phyloP scores from a whole-genome alignment of 202 grass and related monocot species.

The Zoysia matrella region DNA sequence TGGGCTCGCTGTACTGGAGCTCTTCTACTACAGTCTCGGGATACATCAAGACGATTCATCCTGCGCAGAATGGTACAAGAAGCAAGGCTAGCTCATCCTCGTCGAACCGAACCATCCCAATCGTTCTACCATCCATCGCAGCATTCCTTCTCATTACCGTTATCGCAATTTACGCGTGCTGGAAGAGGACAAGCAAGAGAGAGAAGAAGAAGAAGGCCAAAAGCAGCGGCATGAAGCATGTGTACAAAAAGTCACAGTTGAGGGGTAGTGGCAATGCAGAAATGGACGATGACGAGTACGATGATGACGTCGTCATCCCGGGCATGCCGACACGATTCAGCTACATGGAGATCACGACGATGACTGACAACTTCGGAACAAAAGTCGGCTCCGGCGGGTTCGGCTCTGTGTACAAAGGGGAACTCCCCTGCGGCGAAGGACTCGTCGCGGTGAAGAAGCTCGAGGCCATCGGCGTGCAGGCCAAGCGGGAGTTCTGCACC shows the following conservation, averaged over 20 bases:
- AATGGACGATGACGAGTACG: constrained; percentile 23
- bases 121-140: constrained; percentile 63
- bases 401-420: constrained; percentile 84
- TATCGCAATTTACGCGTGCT: constrained; percentile 28
- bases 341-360: constrained; percentile 60
- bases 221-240: constrained; percentile 29
- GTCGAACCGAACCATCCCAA: constrained; percentile 38
- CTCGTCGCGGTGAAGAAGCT: constrained; percentile 87
- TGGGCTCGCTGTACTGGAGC: constrained; percentile 65
- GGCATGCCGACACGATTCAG: constrained; percentile 73
- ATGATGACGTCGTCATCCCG: constrained; percentile 55
- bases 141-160: constrained; percentile 47
- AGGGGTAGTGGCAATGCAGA: constrained; percentile 23
- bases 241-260: constrained; percentile 47
- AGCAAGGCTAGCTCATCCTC: neutral
- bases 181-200: constrained; percentile 28
- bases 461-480: constrained; percentile 67
- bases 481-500: constrained; percentile 77
- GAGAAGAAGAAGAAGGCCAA: constrained; percentile 36
- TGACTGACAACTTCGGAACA: constrained; percentile 60
- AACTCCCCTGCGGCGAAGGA: constrained; percentile 57
- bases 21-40: constrained; percentile 40
- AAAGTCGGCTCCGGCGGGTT: constrained; percentile 88
- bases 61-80: constrained; percentile 4
- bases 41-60: constrained; percentile 64